Base-by-base conservation (phyloP, 1,284 basidiomycete genomes). In the Fomitopsis betulina region DNA sequence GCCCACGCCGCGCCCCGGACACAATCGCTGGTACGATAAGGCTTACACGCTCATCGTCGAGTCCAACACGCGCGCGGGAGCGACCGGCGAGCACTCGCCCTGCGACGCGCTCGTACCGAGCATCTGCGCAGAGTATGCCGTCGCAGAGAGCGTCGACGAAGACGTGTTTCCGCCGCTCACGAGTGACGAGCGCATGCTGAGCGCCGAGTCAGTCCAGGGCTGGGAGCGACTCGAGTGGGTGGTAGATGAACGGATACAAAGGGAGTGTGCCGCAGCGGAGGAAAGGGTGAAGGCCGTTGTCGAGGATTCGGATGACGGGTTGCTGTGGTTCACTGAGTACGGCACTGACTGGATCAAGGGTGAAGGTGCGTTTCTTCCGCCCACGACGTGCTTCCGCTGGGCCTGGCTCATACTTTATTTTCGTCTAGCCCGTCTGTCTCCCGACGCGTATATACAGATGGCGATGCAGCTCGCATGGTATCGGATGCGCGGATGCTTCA, bases 21-120 rank as follows among this genome's bases (percentile, higher is more conserved):
- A 65, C 56, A 98, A 98, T 69, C 81, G 96, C 49, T 98, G 94
- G 85, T 94, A 90, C 72, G 96, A 99, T 78, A 98, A 98, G 76
- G 83, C 90, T 2, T 83, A 92, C 45, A 87, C 87, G 6, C 75
- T 98, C 58, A 82, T 92, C 51, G 86, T 98, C 42, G 95, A 98
- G 74, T 86, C 88, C 13, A 93, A 89, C 61, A 88, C 90, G 1
- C 86, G 93, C 43, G 91, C 93, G 3, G 93, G 93, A 39, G 89
- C 93, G 56, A 87, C 87, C 68, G 96, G 96, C 30, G 96, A 98
- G 75, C 96, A 98, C 74, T 93, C 93, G 3, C 91, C 93, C 0
- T 89, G 90, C 58, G 96, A 98, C 64, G 96, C 96, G 1, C 78
- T 98, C 10, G 87, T 97, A 1, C 95, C 96, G 0, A 93, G 91